Evolutionary conservation across 2,329 filamentous ascomycete genomes (phyloP), one percentile per base, ranked within the genome.

Genomic region (Trichoderma aggressivum): DNA sequence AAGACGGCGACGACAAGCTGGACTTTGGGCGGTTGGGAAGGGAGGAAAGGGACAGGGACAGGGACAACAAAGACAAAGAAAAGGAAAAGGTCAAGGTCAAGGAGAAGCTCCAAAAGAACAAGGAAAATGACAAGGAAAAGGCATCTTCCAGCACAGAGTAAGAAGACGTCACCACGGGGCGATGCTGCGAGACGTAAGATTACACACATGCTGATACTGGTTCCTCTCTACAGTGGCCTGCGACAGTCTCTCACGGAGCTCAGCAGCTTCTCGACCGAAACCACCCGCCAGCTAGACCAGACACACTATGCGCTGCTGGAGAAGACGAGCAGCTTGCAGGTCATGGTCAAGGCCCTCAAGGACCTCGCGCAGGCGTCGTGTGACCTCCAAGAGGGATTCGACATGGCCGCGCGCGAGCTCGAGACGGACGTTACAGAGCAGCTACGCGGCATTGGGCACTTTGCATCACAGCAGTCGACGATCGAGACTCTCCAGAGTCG

Each of bases 301-400:
- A 90, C 90, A 3, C 94, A 94, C 81, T 92, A 92, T 74, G 87
- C 88, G 0, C 87, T 94, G 11, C 84, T 94, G 34, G 90, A 93
- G 77, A 92, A 91, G 77, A 85, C 92, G 62, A 86, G 86, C 63
- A 80, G 85, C 1, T 82, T 94, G 47, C 90, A 91, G 68, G 86
- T 84, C 74, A 93, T 89, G 1, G 87, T 94, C 50, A 79, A 84
- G 7, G 86, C 86, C 3, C 82, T 95, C 32, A 90, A 89, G 76
- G 89, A 91, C 74, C 84, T 95, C n/a, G 89, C 90, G 0, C 82
- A 83, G 34, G 83, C 88, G 75, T 90, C 90, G 7, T 85, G 84
- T 68, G 84, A 87, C 65, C 83, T 91, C 10, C 86, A 88, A 72
- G 81, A 82, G 18, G 84, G 83, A 60, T 94, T 94, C 76, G 82